A percentile compares a stretch with the other conserved stretches of the same genome.
Conservation (phyloP, 495 filamentous ascomycete genomes). For the Penicillium antarcticum region DNA sequence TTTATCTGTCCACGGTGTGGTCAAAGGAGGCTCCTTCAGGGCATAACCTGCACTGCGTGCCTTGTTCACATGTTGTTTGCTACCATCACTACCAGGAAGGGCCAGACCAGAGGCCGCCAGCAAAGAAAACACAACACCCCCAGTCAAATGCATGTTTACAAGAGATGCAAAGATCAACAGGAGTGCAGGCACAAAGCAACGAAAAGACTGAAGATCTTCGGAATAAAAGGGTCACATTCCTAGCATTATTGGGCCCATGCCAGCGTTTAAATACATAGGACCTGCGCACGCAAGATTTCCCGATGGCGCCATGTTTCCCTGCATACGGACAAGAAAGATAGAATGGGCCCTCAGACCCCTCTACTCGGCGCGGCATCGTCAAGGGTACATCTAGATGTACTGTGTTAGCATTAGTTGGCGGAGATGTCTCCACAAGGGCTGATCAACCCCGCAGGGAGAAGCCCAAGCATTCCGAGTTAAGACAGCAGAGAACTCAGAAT, state of each 20-base stretch:
- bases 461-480: slow-evolving; percentile 5
- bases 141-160: slow-evolving; percentile 15
- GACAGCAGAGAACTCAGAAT: background rate
- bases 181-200: background rate
- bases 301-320: background rate
- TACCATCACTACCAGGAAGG: slow-evolving; percentile 4
- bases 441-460: slow-evolving; percentile 16
- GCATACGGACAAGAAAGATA: background rate
- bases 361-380: slow-evolving; percentile 1
- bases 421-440: slow-evolving; percentile 12
- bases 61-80: slow-evolving; percentile 1
- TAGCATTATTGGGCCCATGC: background rate
- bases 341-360: slow-evolving; percentile 9
- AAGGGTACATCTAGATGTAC: background rate
- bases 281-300: background rate
- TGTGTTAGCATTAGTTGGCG: slow-evolving; percentile 9
- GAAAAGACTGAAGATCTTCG: background rate
- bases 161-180: background rate
- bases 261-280: slow-evolving; percentile 14
- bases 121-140: slow-evolving; percentile 10
- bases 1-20: slow-evolving; percentile 60
- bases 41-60: slow-evolving; percentile 21
- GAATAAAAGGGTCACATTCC: background rate
- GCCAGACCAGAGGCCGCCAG: slow-evolving; percentile 15
- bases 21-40: slow-evolving; percentile 43